Conservation (phyloP, 495 filamentous ascomycete species). For the Hypoxylon perforatum region DNA sequence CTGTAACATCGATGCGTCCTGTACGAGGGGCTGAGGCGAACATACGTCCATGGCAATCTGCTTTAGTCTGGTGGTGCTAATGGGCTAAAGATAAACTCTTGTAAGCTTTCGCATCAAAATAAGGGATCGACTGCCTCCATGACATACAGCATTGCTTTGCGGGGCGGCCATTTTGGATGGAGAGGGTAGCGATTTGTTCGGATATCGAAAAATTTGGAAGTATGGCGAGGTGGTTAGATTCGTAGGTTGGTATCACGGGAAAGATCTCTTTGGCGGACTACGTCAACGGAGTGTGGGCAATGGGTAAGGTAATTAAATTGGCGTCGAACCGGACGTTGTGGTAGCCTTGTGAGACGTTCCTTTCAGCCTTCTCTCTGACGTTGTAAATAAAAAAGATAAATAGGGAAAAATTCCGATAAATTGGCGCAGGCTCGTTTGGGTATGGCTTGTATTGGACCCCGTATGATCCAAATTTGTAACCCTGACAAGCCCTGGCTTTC, state of each 20-base stretch:
- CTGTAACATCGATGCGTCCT: not conserved
- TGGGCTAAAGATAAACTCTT: constrained; percentile 65
- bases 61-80: constrained; percentile 78
- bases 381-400: constrained; percentile 27
- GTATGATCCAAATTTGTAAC: not conserved
- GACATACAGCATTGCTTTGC: constrained; percentile 45
- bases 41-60: constrained; percentile 86
- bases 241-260: not conserved
- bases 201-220: not conserved
- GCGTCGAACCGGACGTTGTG: not conserved
- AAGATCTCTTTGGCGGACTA: constrained; percentile 1
- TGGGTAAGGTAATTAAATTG: constrained; percentile 13
- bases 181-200: not conserved
- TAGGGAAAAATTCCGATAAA: constrained; percentile 2
- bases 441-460: constrained; percentile 1
- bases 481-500: constrained; percentile 19
- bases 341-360: constrained; percentile 25
- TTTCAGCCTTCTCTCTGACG: constrained; percentile 42
- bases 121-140: not conserved
- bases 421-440: constrained; percentile 23
- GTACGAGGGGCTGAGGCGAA: constrained; percentile 34
- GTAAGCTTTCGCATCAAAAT: constrained; percentile 23
- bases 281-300: not conserved
- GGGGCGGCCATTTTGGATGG: constrained; percentile 45
- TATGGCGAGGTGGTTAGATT: not conserved